Evolutionary conservation across 345 rosid genomes (phyloP).

Genomic region (Lagerstroemia speciosa): DNA sequence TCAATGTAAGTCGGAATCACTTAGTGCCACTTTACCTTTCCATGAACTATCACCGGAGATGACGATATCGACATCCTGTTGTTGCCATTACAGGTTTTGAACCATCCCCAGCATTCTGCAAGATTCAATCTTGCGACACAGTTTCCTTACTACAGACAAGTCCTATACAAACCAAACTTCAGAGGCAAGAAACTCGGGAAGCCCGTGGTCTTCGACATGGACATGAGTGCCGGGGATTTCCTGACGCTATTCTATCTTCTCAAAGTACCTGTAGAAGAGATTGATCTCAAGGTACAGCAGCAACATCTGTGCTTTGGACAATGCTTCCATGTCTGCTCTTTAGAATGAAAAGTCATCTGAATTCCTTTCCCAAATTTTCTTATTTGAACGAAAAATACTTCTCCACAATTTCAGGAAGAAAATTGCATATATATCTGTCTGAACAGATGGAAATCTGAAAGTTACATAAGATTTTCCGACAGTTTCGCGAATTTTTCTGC

Average conservation of each 20-base stretch:
- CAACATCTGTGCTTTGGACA: background rate
- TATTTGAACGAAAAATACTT: no score
- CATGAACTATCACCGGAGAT: background rate
- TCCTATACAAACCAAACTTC: slow-evolving; percentile 44
- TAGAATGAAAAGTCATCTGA: no score
- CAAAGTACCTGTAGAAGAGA: slow-evolving; percentile 59
- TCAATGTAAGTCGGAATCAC: slow-evolving; percentile 49
- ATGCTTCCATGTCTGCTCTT: no score
- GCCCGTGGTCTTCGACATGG: slow-evolving; percentile 85
- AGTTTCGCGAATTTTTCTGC: no score
- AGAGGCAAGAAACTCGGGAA: slow-evolving; percentile 44
- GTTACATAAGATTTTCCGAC: no score
- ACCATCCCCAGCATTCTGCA: slow-evolving; percentile 46
- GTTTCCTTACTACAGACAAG: slow-evolving; percentile 67
- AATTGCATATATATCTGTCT: no score
- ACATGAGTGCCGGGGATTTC: slow-evolving; percentile 95
- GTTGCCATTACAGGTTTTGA: slow-evolving; percentile 47
- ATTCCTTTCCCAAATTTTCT: no score
- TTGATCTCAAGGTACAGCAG: slow-evolving; percentile 49
- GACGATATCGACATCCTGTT: background rate
- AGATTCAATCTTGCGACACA: slow-evolving; percentile 64
- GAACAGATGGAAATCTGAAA: no score
- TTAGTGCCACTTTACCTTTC: background rate
- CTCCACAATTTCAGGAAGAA: no score
- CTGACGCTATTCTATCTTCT: slow-evolving; percentile 74